phyloP scores from a whole-genome alignment of 108 stramenopile species.

The Aurantiochytrium sp. region DNA sequence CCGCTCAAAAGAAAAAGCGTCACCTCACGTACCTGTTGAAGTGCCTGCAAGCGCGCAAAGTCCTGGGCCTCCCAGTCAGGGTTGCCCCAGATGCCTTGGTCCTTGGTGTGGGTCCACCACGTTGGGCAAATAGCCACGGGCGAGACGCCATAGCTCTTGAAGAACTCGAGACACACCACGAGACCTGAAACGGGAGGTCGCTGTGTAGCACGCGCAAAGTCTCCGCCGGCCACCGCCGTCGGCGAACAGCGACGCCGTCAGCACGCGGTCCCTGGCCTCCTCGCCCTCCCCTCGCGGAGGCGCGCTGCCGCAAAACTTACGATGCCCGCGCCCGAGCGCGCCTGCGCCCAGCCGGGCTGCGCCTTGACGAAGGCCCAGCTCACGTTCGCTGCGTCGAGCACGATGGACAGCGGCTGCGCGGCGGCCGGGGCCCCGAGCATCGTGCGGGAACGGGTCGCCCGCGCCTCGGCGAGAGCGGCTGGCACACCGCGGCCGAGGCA shows the following conservation, averaged over 20 bases:
- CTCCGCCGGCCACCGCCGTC: too few relatives aligned
- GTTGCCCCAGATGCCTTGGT: not conserved
- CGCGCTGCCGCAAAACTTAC: not conserved
- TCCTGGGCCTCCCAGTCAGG: not conserved
- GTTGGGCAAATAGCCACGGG: not conserved
- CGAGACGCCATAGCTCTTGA: not conserved
- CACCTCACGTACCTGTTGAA: not conserved
- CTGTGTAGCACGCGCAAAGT: not conserved
- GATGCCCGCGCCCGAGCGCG: not conserved
- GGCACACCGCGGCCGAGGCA: not conserved
- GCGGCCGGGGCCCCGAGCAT: not conserved
- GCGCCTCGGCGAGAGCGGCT: not conserved
- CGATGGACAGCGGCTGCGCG: not conserved
- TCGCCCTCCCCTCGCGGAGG: too few relatives aligned
- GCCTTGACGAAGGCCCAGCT: not conserved
- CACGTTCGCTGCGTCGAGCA: not conserved
- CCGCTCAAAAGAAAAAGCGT: too few relatives aligned
- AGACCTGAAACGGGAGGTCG: not conserved
- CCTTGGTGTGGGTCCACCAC: not conserved
- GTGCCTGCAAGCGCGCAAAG: not conserved
- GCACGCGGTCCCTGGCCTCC: too few relatives aligned
- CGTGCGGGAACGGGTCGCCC: not conserved
- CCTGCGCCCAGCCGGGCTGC: conserved; percentile 3
- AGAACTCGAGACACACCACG: not conserved
- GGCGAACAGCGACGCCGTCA: too few relatives aligned